Evolutionary conservation across 768 basidiomycete species (phyloP).

Genomic region (Pulveroboletus frians): DNA sequence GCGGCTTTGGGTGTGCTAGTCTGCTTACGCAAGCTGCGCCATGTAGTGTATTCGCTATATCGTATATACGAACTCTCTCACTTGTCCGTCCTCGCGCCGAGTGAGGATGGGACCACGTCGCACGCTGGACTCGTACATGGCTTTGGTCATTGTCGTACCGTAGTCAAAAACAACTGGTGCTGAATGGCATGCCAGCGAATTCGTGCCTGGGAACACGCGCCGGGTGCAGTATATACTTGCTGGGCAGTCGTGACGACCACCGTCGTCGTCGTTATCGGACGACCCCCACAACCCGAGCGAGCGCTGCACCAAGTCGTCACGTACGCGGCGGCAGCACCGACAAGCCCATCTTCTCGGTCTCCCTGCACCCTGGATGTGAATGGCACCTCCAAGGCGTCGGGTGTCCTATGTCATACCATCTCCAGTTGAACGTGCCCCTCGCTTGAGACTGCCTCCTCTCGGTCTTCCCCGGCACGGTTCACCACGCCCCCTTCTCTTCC

Average conservation of each 20-base stretch:
- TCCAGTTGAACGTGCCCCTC: conserved; percentile 55
- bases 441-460: conserved; percentile 65
- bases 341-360: neutral
- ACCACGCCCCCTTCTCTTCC: conserved; percentile 62
- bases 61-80: too few species aligned
- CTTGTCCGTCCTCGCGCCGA: neutral
- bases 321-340: neutral
- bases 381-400: conserved; percentile 54
- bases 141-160: neutral
- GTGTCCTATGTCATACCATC: conserved; percentile 87
- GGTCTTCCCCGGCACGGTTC: conserved; percentile 61
- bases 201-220: neutral
- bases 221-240: conserved; percentile 6
- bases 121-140: neutral
- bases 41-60: too few species aligned
- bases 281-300: neutral
- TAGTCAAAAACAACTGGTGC: neutral
- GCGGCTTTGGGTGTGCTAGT: neutral
- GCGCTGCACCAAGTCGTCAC: neutral
- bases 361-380: conserved; percentile 20
- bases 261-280: conserved; percentile 2
- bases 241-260: neutral
- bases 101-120: neutral
- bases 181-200: neutral
- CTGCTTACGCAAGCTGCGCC: conserved; percentile 20